Evolutionary conservation across 768 basidiomycete genomes (phyloP), one percentile per base, ranked within the genome.

Genomic region (Amanita muscaria): DNA sequence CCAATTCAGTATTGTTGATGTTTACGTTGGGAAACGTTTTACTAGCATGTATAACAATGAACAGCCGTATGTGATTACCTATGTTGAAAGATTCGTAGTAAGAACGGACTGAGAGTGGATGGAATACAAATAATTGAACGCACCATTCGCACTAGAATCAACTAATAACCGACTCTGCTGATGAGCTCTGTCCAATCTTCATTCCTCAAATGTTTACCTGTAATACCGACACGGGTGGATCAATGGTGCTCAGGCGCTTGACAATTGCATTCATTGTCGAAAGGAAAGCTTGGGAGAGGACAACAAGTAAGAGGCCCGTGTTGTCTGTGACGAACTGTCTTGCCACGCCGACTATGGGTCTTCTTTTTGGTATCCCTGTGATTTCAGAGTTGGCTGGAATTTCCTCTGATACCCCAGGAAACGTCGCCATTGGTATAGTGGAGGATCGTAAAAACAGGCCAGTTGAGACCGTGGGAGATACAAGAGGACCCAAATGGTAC

Each of bases 131-230:
- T 14, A 7, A 19, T 34, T 16, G 3, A 33, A 34, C 42, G 3
- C 42, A 44, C 42, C 42, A 44, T 44, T 19, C 42, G 42, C 8
- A 44, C 42, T 12, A 16, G 10, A 15, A 44, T 22, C 3, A 44
- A 9, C 42, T 42, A 42, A 32, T 36, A 36, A 19, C 4, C 15
- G 10, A 18, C 4, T 12, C 12, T 16, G 19, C 2, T n/a, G 15
- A 36, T 10, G 15, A 18, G 4, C n/a, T 10, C n/a, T 3, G 14
- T n/a, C 21, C 5, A 14, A n/a, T 6, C 38, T 11, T 19, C 36
- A 18, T 37, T 4, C 10, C 30, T 18, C 11, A 30, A 7, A 30
- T 19, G 15, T 32, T 12, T 22, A 44, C 42, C 42, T 44, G 19
- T 4, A 34, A 23, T 15, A 27, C 24, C 2, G 42, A 30, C 14